Conservation (phyloP, 257 asterid genomes). For the Gentiana straminea region DNA sequence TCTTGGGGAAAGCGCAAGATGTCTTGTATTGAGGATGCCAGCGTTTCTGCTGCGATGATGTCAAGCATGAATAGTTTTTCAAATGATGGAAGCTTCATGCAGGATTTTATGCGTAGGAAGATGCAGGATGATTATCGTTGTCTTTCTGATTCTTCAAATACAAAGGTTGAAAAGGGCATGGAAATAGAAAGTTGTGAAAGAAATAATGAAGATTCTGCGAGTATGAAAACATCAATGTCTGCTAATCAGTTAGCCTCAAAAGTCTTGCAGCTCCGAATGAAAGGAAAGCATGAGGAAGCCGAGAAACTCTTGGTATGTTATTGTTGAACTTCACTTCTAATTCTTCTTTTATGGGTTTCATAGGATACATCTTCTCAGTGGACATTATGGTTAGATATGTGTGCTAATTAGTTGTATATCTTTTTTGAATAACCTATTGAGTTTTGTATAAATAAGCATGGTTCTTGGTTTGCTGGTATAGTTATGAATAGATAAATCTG, state of each 20-base stretch:
- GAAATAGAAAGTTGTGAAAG: conserved; percentile 21
- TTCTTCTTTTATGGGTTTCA: too few relatives aligned
- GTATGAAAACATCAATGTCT: conserved; percentile 36
- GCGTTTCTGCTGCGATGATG: conserved; percentile 64
- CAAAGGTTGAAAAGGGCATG: conserved; percentile 12
- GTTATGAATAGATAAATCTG: too few relatives aligned
- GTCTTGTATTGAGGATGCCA: conserved; percentile 44
- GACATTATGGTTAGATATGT: too few relatives aligned
- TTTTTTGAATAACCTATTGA: neutral
- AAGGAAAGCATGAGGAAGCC: conserved; percentile 89
- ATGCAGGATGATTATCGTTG: conserved; percentile 18
- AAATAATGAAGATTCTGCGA: conserved; percentile 26
- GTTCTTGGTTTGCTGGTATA: neutral
- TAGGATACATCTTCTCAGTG: too few relatives aligned
- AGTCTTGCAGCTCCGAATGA: conserved; percentile 88
- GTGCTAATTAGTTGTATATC: neutral
- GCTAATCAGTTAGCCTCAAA: conserved; percentile 95
- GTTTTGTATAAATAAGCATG: too few relatives aligned
- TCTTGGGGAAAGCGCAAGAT: conserved; percentile 62
- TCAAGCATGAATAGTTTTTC: conserved; percentile 62
- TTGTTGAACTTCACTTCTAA: neutral
- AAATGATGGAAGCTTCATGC: conserved; percentile 72
- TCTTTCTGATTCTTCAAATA: conserved; percentile 21
- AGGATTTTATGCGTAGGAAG: conserved; percentile 25
- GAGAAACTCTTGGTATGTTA: conserved; percentile 57